Conservation (phyloP, 2,329 filamentous ascomycete genomes). For the Ophiosphaerella korrae region DNA sequence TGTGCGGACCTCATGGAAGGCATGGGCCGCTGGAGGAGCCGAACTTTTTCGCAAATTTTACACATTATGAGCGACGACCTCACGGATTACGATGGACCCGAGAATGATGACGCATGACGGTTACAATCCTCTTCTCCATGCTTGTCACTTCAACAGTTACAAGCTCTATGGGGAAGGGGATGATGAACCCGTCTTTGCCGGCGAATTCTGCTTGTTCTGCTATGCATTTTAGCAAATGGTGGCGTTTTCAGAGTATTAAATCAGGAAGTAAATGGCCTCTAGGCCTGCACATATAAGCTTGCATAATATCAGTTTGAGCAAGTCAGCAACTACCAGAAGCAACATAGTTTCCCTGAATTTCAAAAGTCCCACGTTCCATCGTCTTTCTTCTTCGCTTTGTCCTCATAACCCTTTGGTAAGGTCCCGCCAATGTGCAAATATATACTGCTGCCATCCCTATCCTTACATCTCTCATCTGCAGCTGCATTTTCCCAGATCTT, state of each 20-base stretch:
- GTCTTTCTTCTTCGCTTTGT: conserved; percentile 27
- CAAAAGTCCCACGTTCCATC: conserved; percentile 33
- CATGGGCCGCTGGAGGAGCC: conserved; percentile 57
- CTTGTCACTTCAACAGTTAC: conserved; percentile 29
- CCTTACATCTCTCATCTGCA: conserved; percentile 27
- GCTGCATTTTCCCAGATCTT: conserved; percentile 32
- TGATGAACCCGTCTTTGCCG: conserved; percentile 4
- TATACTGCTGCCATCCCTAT: conserved; percentile 38
- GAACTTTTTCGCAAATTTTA: conserved; percentile 57
- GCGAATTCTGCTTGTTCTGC: neutral
- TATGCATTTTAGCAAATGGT: neutral
- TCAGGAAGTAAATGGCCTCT: no score
- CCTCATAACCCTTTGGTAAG: conserved; percentile 33
- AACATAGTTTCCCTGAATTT: neutral
- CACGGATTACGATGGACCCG: conserved; percentile 39
- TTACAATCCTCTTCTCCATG: conserved; percentile 29
- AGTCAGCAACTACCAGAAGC: neutral
- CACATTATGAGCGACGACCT: conserved; percentile 61
- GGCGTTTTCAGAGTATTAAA: neutral
- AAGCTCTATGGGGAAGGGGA: conserved; percentile 35
- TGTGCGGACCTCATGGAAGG: conserved; percentile 60
- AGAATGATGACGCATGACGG: conserved; percentile 29
- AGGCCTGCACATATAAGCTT: no score
- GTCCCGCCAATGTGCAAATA: conserved; percentile 38
- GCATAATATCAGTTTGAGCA: neutral